Evolutionary conservation across 2,329 filamentous ascomycete genomes (phyloP), one percentile per base, ranked within the genome.

Genomic region (Cryphonectria naterciae): DNA sequence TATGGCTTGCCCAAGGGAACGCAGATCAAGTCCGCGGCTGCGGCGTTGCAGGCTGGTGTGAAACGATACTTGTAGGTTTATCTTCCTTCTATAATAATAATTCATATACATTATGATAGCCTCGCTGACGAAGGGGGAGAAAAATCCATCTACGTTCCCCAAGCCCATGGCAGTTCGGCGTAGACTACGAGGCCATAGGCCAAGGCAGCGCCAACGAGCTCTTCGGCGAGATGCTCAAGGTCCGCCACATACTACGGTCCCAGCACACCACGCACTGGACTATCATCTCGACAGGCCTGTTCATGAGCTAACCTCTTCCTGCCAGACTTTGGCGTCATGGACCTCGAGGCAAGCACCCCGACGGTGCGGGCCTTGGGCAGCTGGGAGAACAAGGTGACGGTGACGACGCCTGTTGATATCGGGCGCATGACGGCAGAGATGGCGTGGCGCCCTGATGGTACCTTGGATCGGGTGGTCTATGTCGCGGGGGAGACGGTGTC

Each of bases 231-330:
- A 90, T 92, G 80, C 81, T 90, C 0, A 83, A 84, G 68, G 89
- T 92, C 37, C 79, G 90, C 17, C 78, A 80, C 28, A 68, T 87
- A 28, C 79, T 92, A 8, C 79, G 87, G 1, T 78, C 74, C 0
- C 86, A 90, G 76, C 68, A 73, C 0, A 60, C 68, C 10, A 86
- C 86, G 6, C 80, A 82, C 39, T 93, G 91, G 91, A 82, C 86
- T 4, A 86, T 93, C 70, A 82, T 93, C 1, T 89, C 87, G n/a
- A 91, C 89, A 17, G 91, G 91, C 0, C 82, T 93, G 73, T 93
- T 93, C 75, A 91, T 88, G 81, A 90, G 87, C 74, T 93, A 93
- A 93, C 75, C 75, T 93, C 25, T 93, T 93, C 75, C 83, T 89
- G 70, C 76, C 80, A 1, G 84, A 78, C 1, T 93, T 92, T 79